A percentile compares a stretch with the other conserved stretches of the same genome.
Evolutionary conservation across 441 rosid genomes (phyloP).

Genomic region (Croton setiger): DNA sequence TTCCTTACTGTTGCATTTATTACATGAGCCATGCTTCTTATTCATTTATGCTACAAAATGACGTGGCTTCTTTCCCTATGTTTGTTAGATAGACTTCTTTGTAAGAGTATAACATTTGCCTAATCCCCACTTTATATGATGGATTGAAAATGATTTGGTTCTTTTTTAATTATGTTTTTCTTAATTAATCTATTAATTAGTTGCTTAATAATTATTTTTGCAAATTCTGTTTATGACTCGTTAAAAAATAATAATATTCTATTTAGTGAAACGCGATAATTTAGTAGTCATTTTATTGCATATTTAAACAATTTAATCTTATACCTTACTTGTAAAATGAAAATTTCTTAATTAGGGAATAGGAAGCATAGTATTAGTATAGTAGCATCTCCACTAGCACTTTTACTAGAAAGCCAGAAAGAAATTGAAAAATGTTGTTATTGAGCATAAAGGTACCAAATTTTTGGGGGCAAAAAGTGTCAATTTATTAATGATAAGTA

Average conservation of each 20-base stretch:
- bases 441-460: not conserved
- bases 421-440: not conserved
- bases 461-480: constrained; percentile 6
- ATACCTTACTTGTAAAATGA: too few species aligned
- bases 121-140: not conserved
- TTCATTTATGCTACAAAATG: constrained; percentile 5
- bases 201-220: too few species aligned
- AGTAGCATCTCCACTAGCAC: not conserved
- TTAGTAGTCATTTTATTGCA: not conserved
- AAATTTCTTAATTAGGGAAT: not conserved
- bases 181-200: too few species aligned
- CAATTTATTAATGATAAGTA: not conserved
- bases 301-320: too few species aligned
- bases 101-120: not conserved
- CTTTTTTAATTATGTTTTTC: not conserved
- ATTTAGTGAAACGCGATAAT: too few species aligned
- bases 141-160: not conserved
- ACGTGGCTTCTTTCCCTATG: constrained; percentile 12
- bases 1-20: constrained; percentile 16
- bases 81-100: not conserved
- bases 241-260: too few species aligned
- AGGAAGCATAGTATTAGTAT: too few species aligned
- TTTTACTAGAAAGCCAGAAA: not conserved
- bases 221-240: too few species aligned
- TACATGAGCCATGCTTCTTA: constrained; percentile 1